phyloP scores from a whole-genome alignment of 306 rosid species.

The Corylus americana region DNA sequence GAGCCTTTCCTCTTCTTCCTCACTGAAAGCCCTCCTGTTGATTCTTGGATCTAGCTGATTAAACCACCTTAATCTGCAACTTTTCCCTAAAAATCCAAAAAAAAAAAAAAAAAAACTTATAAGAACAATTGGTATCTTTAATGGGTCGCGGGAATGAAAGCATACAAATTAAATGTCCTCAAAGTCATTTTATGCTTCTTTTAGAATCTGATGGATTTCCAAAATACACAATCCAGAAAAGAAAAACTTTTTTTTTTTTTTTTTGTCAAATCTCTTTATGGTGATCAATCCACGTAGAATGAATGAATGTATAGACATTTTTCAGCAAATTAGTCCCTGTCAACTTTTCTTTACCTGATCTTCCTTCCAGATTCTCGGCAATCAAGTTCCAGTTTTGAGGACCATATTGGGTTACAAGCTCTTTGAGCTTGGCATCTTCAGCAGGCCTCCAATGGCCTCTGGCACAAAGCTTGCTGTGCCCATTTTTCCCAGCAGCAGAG shows the following conservation, averaged over 20 bases:
- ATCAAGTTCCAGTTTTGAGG: conserved; percentile 97
- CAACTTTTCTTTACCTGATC: conserved; percentile 68
- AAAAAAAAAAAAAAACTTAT: neutral
- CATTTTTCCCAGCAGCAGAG: conserved; percentile 28
- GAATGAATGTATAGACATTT: neutral
- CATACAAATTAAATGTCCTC: neutral
- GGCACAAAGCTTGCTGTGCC: conserved; percentile 57
- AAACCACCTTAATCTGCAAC: conserved; percentile 96
- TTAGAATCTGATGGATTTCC: neutral
- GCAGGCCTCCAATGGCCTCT: conserved; percentile 99
- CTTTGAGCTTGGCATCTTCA: conserved; percentile 78
- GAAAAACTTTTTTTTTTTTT: neutral
- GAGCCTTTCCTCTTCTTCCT: conserved; percentile 80
- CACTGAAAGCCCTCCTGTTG: conserved; percentile 63
- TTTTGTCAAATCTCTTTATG: neutral
- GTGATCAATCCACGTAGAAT: neutral
- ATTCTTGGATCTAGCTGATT: conserved; percentile 88
- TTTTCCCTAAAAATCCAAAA: conserved; percentile 56
- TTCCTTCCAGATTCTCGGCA: conserved; percentile 70
- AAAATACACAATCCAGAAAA: conserved; percentile 1
- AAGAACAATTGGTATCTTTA: neutral
- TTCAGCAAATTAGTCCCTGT: neutral
- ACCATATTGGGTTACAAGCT: conserved; percentile 77
- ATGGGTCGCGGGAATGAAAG: neutral
- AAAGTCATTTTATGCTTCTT: neutral